A percentile compares a stretch with the other conserved stretches of the same genome.
These are phyloP conservation scores for Cladosporium cucumerinum DNA, from an alignment of 2,329 filamentous ascomycete genomes.

Conservation along the genomic window DNA sequence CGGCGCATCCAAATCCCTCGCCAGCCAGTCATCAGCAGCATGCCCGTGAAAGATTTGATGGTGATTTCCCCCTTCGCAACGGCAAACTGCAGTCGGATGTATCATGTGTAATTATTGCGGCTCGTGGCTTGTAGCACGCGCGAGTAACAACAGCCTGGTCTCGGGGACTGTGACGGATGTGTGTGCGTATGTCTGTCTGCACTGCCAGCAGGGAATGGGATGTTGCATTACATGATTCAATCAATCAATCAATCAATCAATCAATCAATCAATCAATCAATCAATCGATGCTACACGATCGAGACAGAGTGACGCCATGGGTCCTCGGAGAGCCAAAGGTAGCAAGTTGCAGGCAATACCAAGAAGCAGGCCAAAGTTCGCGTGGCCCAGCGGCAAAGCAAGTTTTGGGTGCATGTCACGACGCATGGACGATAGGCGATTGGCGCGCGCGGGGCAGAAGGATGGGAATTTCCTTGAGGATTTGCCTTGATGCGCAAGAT, in stretches of 20 bases:
- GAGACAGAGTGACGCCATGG: slow-evolving; percentile 9
- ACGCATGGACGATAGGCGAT: background rate
- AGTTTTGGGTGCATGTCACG: slow-evolving; percentile 10
- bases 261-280: background rate
- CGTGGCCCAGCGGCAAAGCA: slow-evolving; percentile 5
- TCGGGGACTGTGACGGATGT: background rate
- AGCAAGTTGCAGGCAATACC: background rate
- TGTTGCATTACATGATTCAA: background rate
- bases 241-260: background rate
- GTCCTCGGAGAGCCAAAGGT: background rate
- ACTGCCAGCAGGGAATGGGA: background rate
- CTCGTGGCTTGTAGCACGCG: slow-evolving; percentile 4
- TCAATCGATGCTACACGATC: background rate
- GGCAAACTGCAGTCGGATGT: background rate
- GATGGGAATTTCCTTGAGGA: background rate
- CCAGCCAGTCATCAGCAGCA: background rate
- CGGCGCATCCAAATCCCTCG: background rate
- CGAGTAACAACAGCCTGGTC: background rate
- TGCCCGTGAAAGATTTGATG: background rate
- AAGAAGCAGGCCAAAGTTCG: slow-evolving; percentile 1
- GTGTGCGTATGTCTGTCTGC: background rate
- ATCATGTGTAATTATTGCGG: background rate
- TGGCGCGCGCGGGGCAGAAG: slow-evolving; percentile 8
- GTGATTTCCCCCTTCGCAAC: background rate
- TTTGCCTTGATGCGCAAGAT: background rate